Evolutionary conservation across 371 early-diverging fungal species (phyloP).

Genomic region (Apophysomyces sp.): DNA sequence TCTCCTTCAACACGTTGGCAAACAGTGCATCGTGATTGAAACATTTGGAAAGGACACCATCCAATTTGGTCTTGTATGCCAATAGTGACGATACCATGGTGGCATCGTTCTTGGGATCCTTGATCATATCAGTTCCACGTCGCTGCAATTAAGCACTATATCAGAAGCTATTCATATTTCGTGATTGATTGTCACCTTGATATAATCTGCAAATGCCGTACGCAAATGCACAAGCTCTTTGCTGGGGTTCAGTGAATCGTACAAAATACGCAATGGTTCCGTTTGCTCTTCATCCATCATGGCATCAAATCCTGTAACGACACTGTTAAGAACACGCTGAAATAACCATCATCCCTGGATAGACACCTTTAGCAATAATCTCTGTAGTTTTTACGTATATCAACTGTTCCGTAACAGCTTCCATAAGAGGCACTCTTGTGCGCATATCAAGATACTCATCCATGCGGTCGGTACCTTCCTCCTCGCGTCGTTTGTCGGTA

Average conservation of each 20-base stretch:
- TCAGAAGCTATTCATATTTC: not conserved
- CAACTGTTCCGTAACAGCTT: slow-evolving; percentile 62
- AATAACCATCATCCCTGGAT: no score
- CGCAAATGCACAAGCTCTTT: slow-evolving; percentile 11
- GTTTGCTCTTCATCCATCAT: slow-evolving; percentile 62
- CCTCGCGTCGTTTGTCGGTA: slow-evolving; percentile 59
- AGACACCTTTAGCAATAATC: slow-evolving; percentile 63
- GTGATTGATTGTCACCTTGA: slow-evolving; percentile 22
- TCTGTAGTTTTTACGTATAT: slow-evolving; percentile 58
- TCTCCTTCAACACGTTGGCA: slow-evolving; percentile 70
- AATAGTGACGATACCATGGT: slow-evolving; percentile 67
- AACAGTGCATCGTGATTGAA: slow-evolving; percentile 67
- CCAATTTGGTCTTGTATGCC: slow-evolving; percentile 66
- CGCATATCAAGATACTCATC: slow-evolving; percentile 67
- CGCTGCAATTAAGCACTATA: slow-evolving; percentile 3
- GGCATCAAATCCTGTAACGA: slow-evolving; percentile 59
- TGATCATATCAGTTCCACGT: slow-evolving; percentile 25
- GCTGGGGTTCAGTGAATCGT: slow-evolving; percentile 19
- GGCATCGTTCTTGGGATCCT: slow-evolving; percentile 26
- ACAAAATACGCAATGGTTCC: slow-evolving; percentile 62
- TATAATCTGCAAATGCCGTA: slow-evolving; percentile 30
- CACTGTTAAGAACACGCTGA: not conserved
- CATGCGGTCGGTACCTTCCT: slow-evolving; percentile 63
- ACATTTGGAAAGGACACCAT: slow-evolving; percentile 54
- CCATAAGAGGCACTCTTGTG: slow-evolving; percentile 57